Conservation (phyloP, 495 filamentous ascomycete species). For the Glutinoglossum americanum region DNA sequence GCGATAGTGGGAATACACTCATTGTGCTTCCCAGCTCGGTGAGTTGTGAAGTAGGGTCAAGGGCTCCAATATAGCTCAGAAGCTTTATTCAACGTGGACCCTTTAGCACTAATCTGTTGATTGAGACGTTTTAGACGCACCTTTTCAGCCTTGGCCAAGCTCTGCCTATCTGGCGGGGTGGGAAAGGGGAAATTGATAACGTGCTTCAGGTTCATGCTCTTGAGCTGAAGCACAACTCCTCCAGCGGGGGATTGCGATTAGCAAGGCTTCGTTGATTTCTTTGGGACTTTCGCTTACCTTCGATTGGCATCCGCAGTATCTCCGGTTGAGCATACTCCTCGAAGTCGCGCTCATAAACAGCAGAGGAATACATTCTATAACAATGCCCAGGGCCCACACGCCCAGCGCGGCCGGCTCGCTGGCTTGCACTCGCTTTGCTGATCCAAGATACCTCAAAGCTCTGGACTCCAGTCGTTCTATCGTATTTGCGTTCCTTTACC, state of each 20-base stretch:
- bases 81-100: slow-evolving; percentile 17
- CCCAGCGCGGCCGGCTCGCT: slow-evolving; percentile 84
- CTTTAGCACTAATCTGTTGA: neutral
- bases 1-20: slow-evolving; percentile 71
- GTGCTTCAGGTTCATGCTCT: slow-evolving; percentile 80
- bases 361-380: slow-evolving; percentile 82
- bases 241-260: slow-evolving; percentile 57
- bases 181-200: slow-evolving; percentile 96
- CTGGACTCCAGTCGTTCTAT: slow-evolving; percentile 69
- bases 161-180: slow-evolving; percentile 63
- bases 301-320: slow-evolving; percentile 78
- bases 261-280: neutral
- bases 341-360: slow-evolving; percentile 84
- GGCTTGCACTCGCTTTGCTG: slow-evolving; percentile 86
- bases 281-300: slow-evolving; percentile 23
- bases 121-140: neutral
- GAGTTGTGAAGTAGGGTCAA: slow-evolving; percentile 45
- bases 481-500: slow-evolving; percentile 76
- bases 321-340: slow-evolving; percentile 70
- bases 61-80: slow-evolving; percentile 48
- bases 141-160: slow-evolving; percentile 67
- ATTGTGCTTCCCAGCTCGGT: slow-evolving; percentile 59
- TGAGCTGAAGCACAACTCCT: slow-evolving; percentile 78
- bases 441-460: slow-evolving; percentile 93
- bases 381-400: slow-evolving; percentile 92